phyloP scores from a whole-genome alignment of 768 basidiomycete species.

The Psilocybe tampanensis region DNA sequence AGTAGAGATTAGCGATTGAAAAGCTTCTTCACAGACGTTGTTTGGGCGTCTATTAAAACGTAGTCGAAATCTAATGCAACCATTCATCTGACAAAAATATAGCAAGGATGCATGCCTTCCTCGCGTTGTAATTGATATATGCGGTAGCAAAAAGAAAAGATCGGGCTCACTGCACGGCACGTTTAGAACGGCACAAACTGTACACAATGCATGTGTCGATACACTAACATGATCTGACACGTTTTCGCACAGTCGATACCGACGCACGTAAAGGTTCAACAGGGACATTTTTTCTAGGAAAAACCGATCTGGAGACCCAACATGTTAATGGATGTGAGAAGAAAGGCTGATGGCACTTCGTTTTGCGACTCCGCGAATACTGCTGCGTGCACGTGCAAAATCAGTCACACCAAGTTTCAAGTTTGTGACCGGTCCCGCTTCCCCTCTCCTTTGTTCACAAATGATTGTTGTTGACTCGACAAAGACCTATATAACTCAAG shows the following conservation, averaged over 20 bases:
- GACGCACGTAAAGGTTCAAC: neutral
- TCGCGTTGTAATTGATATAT: neutral
- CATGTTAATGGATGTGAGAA: conserved; percentile 1
- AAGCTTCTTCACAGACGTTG: neutral
- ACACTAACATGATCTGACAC: neutral
- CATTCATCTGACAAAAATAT: neutral
- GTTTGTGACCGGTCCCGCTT: neutral
- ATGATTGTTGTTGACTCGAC: conserved; percentile 9
- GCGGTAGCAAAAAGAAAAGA: neutral
- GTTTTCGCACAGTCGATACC: neutral
- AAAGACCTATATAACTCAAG: neutral
- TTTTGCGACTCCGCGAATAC: conserved; percentile 8
- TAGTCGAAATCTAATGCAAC: neutral
- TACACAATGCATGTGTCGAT: too few species aligned
- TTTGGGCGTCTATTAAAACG: conserved; percentile 4
- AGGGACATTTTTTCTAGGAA: neutral
- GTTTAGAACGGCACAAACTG: too few species aligned
- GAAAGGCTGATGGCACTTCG: neutral
- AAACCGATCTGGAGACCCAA: neutral
- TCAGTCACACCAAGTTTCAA: neutral
- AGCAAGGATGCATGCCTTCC: neutral
- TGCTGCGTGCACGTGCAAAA: conserved; percentile 1
- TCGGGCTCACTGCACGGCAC: neutral
- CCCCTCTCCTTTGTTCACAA: neutral
- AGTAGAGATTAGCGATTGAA: neutral